Conservation (phyloP, 345 rosid genomes). For the Carallia pectinifolia region DNA sequence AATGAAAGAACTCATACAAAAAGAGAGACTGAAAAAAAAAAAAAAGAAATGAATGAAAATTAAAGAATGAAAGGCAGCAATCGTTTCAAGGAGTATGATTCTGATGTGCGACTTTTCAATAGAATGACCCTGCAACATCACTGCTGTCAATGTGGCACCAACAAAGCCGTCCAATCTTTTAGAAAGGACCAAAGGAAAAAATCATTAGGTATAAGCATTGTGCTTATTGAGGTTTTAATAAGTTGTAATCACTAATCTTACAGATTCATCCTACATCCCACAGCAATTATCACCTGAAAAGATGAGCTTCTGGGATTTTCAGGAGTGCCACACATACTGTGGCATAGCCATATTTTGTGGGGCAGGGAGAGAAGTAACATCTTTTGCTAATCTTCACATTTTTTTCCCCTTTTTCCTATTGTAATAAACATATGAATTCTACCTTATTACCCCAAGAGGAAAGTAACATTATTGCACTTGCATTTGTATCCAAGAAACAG, state of each 20-base stretch:
- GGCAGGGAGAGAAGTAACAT: too few relatives aligned
- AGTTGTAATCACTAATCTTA: neutral
- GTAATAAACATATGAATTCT: too few relatives aligned
- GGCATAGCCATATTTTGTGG: too few relatives aligned
- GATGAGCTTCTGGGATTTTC: neutral
- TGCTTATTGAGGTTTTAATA: neutral
- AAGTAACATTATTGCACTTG: too few relatives aligned
- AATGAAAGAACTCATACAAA: neutral
- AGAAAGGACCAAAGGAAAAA: neutral
- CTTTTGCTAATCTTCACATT: too few relatives aligned
- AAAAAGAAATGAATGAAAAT: neutral
- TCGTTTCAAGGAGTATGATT: conserved; percentile 17
- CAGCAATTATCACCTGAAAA: conserved; percentile 4
- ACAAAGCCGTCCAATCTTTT: conserved; percentile 4
- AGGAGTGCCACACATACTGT: too few relatives aligned
- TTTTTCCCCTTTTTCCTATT: too few relatives aligned
- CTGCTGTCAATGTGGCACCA: conserved; percentile 8
- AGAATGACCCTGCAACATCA: conserved; percentile 16
- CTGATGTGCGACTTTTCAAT: neutral
- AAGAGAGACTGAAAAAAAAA: neutral
- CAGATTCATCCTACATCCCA: neutral
- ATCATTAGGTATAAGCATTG: neutral
- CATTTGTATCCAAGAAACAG: too few relatives aligned
- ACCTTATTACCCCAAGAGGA: too few relatives aligned
- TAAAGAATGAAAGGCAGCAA: conserved; percentile 18